A percentile compares a stretch with the other conserved stretches of the same genome.
Evolutionary conservation across 768 basidiomycete species (phyloP).

Genomic region (Leucosporidium yakuticum): DNA sequence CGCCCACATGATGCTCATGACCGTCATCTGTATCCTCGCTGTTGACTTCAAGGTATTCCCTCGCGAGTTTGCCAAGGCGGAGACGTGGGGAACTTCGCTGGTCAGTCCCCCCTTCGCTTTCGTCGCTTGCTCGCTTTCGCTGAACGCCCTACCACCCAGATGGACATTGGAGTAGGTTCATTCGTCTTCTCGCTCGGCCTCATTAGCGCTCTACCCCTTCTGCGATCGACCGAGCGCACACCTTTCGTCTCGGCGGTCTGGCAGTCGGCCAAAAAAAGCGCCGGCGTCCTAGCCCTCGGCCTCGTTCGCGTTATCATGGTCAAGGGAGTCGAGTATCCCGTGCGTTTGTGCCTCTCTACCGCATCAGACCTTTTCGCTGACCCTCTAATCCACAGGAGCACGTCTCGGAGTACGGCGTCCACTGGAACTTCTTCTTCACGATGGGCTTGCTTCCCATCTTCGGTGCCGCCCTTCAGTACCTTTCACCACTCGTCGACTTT

Average conservation of each 20-base stretch:
- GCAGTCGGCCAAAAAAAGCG: constrained; percentile 54
- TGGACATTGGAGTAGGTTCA: constrained; percentile 95
- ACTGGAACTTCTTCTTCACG: constrained; percentile 99
- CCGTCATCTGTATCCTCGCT: constrained; percentile 80
- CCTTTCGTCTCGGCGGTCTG: constrained; percentile 46
- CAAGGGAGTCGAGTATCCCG: constrained; percentile 90
- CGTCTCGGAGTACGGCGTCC: constrained; percentile 87
- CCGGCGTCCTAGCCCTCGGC: constrained; percentile 68
- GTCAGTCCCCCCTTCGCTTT: constrained; percentile 48
- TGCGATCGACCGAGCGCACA: constrained; percentile 52
- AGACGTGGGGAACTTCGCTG: constrained; percentile 88
- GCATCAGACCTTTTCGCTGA: not conserved
- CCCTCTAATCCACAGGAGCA: constrained; percentile 60
- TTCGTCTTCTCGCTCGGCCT: constrained; percentile 96
- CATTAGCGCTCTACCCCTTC: constrained; percentile 73
- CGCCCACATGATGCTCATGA: constrained; percentile 93
- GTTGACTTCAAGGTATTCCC: constrained; percentile 95
- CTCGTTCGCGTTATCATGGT: constrained; percentile 72
- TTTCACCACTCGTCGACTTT: constrained; percentile 3
- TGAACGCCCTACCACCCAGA: constrained; percentile 50
- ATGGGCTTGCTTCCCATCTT: constrained; percentile 63
- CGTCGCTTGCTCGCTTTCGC: not conserved
- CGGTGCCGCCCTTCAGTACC: constrained; percentile 15
- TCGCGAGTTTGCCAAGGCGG: constrained; percentile 78
- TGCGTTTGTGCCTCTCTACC: constrained; percentile 44